phyloP scores from a whole-genome alignment of 202 grass and related monocot species.

The Saccharum hybrid region DNA sequence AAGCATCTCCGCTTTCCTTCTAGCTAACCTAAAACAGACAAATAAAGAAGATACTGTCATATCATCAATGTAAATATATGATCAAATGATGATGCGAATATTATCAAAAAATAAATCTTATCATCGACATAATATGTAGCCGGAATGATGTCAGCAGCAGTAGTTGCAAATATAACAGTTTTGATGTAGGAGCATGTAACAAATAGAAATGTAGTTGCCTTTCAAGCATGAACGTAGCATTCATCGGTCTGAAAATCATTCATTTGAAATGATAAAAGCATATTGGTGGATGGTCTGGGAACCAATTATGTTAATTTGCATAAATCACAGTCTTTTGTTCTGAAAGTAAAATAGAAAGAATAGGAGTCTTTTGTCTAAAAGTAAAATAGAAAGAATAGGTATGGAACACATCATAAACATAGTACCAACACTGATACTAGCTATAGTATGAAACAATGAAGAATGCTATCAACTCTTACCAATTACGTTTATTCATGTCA shows the following conservation, averaged over 20 bases:
- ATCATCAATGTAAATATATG: conserved; percentile 10
- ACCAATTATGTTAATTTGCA: neutral
- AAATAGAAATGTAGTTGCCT: conserved; percentile 4
- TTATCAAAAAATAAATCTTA: neutral
- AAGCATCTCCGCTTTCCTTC: conserved; percentile 90
- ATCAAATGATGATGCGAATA: neutral
- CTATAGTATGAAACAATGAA: neutral
- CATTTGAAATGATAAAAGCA: neutral
- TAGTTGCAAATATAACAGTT: conserved; percentile 20
- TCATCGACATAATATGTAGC: neutral
- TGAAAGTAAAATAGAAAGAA: neutral
- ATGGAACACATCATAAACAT: neutral
- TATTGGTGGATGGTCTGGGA: neutral
- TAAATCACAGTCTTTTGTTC: neutral
- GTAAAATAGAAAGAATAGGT: conserved; percentile 2
- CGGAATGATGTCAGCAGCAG: neutral
- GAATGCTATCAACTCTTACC: conserved; percentile 49
- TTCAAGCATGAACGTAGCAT: conserved; percentile 34
- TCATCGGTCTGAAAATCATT: neutral
- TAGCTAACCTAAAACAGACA: conserved; percentile 62
- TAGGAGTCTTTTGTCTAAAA: neutral
- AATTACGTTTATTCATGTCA: conserved; percentile 91
- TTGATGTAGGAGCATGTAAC: conserved; percentile 10
- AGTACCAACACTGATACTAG: conserved; percentile 17
- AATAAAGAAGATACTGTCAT: neutral